Percentiles rank a stretch among this genome's conserved stretches.
Evolutionary conservation across 2,329 filamentous ascomycete genomes (phyloP).

Genomic region (Tolypocladium ovalisporum): DNA sequence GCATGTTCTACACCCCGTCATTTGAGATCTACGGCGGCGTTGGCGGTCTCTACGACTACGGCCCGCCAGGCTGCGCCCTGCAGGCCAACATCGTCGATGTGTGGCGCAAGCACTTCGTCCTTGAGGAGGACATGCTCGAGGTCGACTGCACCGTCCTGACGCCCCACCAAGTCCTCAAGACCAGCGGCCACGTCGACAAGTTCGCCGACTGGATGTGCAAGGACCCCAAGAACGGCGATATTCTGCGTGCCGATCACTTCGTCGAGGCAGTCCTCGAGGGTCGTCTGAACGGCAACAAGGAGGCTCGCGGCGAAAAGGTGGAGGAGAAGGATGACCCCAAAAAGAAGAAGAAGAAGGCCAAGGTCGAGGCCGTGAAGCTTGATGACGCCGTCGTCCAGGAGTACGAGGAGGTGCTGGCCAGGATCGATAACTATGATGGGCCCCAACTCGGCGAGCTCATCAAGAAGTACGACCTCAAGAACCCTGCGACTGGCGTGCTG

Average conservation of each 20-base stretch:
- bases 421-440: slow-evolving; percentile 91
- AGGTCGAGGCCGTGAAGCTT: slow-evolving; percentile 69
- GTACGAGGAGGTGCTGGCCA: slow-evolving; percentile 84
- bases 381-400: slow-evolving; percentile 78
- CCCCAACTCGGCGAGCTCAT: slow-evolving; percentile 80
- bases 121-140: slow-evolving; percentile 92
- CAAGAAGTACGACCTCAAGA: slow-evolving; percentile 82
- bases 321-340: slow-evolving; percentile 62
- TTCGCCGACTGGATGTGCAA: slow-evolving; percentile 99
- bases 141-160: slow-evolving; percentile 92
- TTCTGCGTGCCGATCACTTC: slow-evolving; percentile 90
- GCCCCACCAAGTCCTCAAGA: slow-evolving; percentile 88
- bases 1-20: slow-evolving; percentile 88
- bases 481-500: slow-evolving; percentile 67
- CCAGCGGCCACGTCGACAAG: slow-evolving; percentile 91
- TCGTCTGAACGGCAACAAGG: slow-evolving; percentile 80
- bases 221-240: slow-evolving; percentile 94
- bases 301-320: slow-evolving; percentile 75
- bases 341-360: slow-evolving; percentile 87
- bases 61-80: slow-evolving; percentile 75
- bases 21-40: slow-evolving; percentile 94
- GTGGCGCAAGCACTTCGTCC: slow-evolving; percentile 88
- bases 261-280: slow-evolving; percentile 89
- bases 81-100: slow-evolving; percentile 79
- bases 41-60: slow-evolving; percentile 85